Evolutionary conservation across 148 eudicot species (phyloP).

Genomic region (Gaultheria prostrata): DNA sequence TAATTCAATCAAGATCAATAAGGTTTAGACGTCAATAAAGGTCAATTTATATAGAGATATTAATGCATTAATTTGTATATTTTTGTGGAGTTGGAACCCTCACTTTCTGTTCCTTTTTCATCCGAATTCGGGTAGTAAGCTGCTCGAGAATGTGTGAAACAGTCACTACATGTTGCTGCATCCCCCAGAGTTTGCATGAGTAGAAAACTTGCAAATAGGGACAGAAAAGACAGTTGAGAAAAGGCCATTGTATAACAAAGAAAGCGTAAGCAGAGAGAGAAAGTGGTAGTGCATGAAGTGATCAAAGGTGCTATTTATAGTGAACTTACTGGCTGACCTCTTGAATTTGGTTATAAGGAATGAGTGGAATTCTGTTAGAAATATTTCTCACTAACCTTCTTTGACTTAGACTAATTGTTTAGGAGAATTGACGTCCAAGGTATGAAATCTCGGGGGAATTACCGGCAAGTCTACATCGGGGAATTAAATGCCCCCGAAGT

Average conservation of each 20-base stretch:
- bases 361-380: not conserved
- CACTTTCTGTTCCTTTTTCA: slow-evolving; percentile 60
- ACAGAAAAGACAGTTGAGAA: slow-evolving; percentile 15
- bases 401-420: slow-evolving; percentile 15
- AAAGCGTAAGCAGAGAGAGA: not conserved
- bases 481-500: too few relatives aligned
- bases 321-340: not conserved
- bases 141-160: slow-evolving; percentile 60
- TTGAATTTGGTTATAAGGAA: slow-evolving; percentile 10
- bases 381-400: slow-evolving; percentile 25
- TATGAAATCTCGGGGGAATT: too few relatives aligned
- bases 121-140: slow-evolving; percentile 56
- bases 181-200: slow-evolving; percentile 29
- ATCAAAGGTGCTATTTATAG: slow-evolving; percentile 27
- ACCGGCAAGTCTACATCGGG: too few relatives aligned
- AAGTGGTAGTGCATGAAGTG: slow-evolving; percentile 20
- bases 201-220: slow-evolving; percentile 24
- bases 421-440: too few relatives aligned
- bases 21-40: too few relatives aligned
- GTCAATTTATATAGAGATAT: not conserved
- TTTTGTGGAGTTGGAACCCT: slow-evolving; percentile 23
- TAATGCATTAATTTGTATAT: not conserved
- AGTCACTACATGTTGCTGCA: slow-evolving; percentile 50
- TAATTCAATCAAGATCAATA: slow-evolving; percentile 5
- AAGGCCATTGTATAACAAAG: slow-evolving; percentile 30